Percentiles rank a stretch among this genome's conserved stretches.
Evolutionary conservation across 2,329 filamentous ascomycete species (phyloP).

Genomic region (Pyricularia pennisetigena): DNA sequence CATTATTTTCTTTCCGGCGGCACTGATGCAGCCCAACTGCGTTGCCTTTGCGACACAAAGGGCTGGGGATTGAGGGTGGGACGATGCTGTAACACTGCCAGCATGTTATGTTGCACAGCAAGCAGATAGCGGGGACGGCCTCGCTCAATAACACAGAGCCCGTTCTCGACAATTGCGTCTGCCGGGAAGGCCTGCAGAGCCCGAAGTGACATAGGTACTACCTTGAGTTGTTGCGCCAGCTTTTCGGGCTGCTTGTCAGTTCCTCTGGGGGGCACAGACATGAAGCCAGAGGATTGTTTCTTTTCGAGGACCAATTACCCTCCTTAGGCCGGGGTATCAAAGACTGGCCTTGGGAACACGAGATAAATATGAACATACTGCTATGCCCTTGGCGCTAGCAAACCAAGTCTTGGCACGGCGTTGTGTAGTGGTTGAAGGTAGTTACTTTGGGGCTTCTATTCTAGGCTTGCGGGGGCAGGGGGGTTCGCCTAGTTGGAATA

Average conservation of each 20-base stretch:
- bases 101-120: slow-evolving; percentile 31
- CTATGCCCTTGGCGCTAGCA: neutral
- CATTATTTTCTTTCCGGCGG: neutral
- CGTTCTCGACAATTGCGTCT: neutral
- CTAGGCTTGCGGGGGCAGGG: neutral
- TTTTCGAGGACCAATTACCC: neutral
- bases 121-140: slow-evolving; percentile 16
- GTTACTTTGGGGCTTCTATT: neutral
- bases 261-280: neutral
- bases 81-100: slow-evolving; percentile 32
- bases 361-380: neutral
- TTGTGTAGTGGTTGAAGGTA: neutral
- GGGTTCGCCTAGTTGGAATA: neutral
- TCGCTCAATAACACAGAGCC: slow-evolving; percentile 11
- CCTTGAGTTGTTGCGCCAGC: slow-evolving; percentile 15
- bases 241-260: slow-evolving; percentile 3
- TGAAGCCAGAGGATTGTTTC: neutral
- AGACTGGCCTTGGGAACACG: neutral
- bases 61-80: slow-evolving; percentile 18
- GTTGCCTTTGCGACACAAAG: slow-evolving; percentile 21
- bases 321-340: neutral
- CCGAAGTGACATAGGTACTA: slow-evolving; percentile 21
- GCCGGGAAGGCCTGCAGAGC: slow-evolving; percentile 1
- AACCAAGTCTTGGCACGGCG: neutral
- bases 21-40: slow-evolving; percentile 16